Evolutionary conservation across 495 filamentous ascomycete species (phyloP).

Genomic region (Oleoguttula mirabilis): DNA sequence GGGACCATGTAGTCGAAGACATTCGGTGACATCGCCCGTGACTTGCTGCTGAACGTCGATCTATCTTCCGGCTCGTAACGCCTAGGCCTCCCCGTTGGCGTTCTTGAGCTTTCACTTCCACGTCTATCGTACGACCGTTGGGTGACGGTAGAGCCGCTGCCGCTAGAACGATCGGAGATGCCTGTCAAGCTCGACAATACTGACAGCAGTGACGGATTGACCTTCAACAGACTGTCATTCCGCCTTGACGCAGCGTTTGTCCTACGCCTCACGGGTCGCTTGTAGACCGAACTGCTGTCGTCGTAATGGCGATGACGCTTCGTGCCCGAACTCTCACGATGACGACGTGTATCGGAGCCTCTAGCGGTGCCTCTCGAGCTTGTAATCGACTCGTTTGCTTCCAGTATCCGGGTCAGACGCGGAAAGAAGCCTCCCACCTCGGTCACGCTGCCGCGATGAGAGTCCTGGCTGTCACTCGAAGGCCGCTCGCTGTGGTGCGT

Average conservation of each 20-base stretch:
- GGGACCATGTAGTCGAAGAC: constrained; percentile 28
- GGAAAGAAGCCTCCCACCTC: constrained; percentile 21
- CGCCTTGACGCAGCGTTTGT: constrained; percentile 18
- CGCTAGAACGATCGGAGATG: constrained; percentile 26
- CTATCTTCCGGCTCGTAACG: neutral
- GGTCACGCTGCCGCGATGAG: neutral
- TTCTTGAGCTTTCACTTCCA: constrained; percentile 9
- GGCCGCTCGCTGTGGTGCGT: neutral
- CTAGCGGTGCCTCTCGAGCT: constrained; percentile 15
- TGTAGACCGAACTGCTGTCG: constrained; percentile 7
- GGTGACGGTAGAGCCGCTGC: constrained; percentile 31
- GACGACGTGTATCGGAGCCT: constrained; percentile 15
- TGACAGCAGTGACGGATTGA: constrained; percentile 28
- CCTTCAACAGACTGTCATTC: constrained; percentile 17
- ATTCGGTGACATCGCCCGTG: constrained; percentile 10
- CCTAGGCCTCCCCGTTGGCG: neutral
- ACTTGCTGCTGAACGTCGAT: neutral
- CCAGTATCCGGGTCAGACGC: constrained; percentile 27
- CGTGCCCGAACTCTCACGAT: constrained; percentile 2
- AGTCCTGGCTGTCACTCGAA: neutral
- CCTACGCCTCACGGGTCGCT: constrained; percentile 15
- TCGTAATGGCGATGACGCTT: constrained; percentile 5
- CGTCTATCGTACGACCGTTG: constrained; percentile 26
- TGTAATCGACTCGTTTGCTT: constrained; percentile 20
- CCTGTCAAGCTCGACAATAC: constrained; percentile 26